These are phyloP conservation scores for Metschnikowia baotianmanensis DNA, from an alignment of 805 yeast genomes.

Conservation along the genomic window DNA sequence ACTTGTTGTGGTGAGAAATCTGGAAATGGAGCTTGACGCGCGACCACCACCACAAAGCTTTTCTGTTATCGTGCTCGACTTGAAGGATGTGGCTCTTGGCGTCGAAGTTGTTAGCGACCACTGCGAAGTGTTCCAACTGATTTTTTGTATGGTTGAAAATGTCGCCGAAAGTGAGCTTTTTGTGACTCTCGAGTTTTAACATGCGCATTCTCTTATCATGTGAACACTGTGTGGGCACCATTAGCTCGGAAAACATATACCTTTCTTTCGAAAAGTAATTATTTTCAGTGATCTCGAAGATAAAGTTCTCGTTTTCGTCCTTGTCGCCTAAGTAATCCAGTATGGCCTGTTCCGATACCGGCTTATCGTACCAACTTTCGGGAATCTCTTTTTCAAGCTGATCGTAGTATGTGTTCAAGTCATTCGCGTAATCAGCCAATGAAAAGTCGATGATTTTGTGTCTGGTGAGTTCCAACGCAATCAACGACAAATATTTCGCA, in stretches of 20 bases:
- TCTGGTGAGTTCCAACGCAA: slow-evolving; percentile 53
- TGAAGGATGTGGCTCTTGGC: slow-evolving; percentile 26
- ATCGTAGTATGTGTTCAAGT: slow-evolving; percentile 38
- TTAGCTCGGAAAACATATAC: slow-evolving; percentile 17
- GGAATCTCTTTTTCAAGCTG: slow-evolving; percentile 32
- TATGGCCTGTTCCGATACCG: slow-evolving; percentile 10
- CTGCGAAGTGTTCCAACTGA: slow-evolving; percentile 23
- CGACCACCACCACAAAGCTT: slow-evolving; percentile 35
- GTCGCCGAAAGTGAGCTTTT: slow-evolving; percentile 20
- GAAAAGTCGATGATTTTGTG: slow-evolving; percentile 53
- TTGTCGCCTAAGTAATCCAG: slow-evolving; percentile 11
- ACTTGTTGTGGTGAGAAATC: slow-evolving; percentile 35
- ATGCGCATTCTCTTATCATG: slow-evolving; percentile 12
- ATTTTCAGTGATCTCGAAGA: slow-evolving; percentile 10
- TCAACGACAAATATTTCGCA: slow-evolving; percentile 59
- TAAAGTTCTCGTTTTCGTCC: slow-evolving; percentile 12
- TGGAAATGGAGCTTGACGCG: slow-evolving; percentile 30
- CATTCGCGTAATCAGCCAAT: slow-evolving; percentile 46
- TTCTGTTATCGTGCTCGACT: slow-evolving; percentile 28
- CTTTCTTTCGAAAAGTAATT: slow-evolving; percentile 3
- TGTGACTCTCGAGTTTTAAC: slow-evolving; percentile 9
- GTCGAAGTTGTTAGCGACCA: slow-evolving; percentile 30
- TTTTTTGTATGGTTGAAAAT: slow-evolving; percentile 26
- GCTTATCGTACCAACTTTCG: slow-evolving; percentile 30
- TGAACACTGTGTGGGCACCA: slow-evolving; percentile 11